Base-by-base conservation (phyloP, 2,329 filamentous ascomycete genomes). In the Zasmidium cellare region DNA sequence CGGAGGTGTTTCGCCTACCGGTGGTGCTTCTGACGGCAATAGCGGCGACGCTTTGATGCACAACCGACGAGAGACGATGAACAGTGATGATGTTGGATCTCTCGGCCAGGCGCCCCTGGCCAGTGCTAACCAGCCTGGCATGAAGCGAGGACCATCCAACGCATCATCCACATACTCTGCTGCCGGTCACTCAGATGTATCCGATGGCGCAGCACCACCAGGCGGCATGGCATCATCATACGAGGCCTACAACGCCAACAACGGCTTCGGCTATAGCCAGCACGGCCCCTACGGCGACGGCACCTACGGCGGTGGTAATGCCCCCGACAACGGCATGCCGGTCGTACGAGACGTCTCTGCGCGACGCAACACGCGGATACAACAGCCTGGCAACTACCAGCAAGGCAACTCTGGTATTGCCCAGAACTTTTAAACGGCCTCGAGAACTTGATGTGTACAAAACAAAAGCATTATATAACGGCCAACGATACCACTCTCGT, bases 161-260 rank as follows among this genome's bases (percentile, higher is more conserved):
- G 94, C 94, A 5, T 99, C 94, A 0, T 97, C 94, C 0, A 92
- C 91, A 1, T 99, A 97, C 77, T 97, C 92, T 63, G 88, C 87
- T 12, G 89, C 86, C 7, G 87, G 86, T 46, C 85, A 85, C 59
- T 97, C 93, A 0, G 84, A 87, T 60, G 75, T 78, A 19, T 86
- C 84, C 19, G 83, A 86, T 46, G 59, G 60, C n/a, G 47, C 44
- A 55, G 64, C 49, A 50, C 63, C 51, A 46, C 58, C 62, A 18
- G 57, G 56, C 11, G 62, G 62, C 46, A 62, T 65, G 20, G 64
- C 55, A 73, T 77, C 22, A 44, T 59, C 63, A 1, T 71, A 72
- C 56, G 70, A 71, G 20, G 60, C 62, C 35, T 71, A 71, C 54
- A 65, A 66, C 49, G 61, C 60, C 5, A 57, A 60, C 25, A 53